Evolutionary conservation across 1,284 basidiomycete genomes (phyloP).

Genomic region (Acaromyces ingoldii): DNA sequence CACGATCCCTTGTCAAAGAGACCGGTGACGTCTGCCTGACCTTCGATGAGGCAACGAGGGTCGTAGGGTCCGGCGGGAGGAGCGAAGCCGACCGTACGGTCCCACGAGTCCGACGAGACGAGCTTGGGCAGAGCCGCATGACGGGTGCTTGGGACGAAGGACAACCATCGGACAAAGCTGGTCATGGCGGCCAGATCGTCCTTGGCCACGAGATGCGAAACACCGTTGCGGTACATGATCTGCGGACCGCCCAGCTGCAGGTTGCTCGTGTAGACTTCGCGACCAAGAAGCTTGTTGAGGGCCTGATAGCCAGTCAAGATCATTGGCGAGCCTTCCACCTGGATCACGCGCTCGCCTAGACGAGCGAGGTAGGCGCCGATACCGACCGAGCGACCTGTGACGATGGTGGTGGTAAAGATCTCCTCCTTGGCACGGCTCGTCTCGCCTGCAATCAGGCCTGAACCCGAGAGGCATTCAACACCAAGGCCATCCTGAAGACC

Average conservation of each 20-base stretch:
- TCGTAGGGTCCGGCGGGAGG: slow-evolving; percentile 95
- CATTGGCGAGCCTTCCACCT: slow-evolving; percentile 98
- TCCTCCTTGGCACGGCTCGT: slow-evolving; percentile 97
- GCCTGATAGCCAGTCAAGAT: slow-evolving; percentile 96
- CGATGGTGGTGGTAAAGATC: slow-evolving; percentile 98
- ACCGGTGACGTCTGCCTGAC: slow-evolving; percentile 58
- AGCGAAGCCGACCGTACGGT: slow-evolving; percentile 82
- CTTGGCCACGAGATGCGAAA: slow-evolving; percentile 88
- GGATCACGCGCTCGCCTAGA: slow-evolving; percentile 93
- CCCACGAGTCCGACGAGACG: slow-evolving; percentile 61
- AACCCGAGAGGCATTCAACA: slow-evolving; percentile 91
- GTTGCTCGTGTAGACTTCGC: slow-evolving; percentile 98
- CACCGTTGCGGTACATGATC: slow-evolving; percentile 64
- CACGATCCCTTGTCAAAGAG: slow-evolving; percentile 97
- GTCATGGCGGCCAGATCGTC: slow-evolving; percentile 66
- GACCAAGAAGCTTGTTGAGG: slow-evolving; percentile 97
- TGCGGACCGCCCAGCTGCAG: slow-evolving; percentile 92
- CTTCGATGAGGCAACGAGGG: slow-evolving; percentile 94
- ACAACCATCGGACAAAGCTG: slow-evolving; percentile 74
- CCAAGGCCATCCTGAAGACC: slow-evolving; percentile 95
- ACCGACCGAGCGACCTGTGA: slow-evolving; percentile 96
- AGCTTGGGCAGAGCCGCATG: slow-evolving; percentile 27
- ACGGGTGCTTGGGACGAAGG: slow-evolving; percentile 65
- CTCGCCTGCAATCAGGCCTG: slow-evolving; percentile 96
- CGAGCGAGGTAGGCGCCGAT: slow-evolving; percentile 99